These are phyloP conservation scores for Sphagnum tenellum DNA, from an alignment of 225 moss, liverwort and hornwort species.

Conservation along the genomic window DNA sequence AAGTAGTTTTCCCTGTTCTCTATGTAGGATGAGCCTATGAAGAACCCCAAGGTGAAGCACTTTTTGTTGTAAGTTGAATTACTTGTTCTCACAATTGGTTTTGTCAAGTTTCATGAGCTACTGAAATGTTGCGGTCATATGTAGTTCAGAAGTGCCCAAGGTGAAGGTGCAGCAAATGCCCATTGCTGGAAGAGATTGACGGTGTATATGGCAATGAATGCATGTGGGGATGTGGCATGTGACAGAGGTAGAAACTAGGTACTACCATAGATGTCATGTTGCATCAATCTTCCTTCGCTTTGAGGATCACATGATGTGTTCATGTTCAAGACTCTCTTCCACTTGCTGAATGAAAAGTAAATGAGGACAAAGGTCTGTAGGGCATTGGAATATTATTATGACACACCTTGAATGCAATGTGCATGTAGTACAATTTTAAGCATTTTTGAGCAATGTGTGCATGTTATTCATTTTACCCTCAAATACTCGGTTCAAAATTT, in stretches of 20 bases:
- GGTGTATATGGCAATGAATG: conserved; percentile 8
- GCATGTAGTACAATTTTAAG: too few species aligned
- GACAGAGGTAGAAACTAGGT: conserved; percentile 21
- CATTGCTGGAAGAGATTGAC: conserved; percentile 38
- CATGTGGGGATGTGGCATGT: conserved; percentile 35
- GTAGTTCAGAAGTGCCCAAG: conserved; percentile 35
- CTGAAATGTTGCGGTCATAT: background rate
- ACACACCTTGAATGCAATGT: too few species aligned
- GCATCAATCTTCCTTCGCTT: too few species aligned
- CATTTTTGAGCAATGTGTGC: too few species aligned
- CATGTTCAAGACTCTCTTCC: too few species aligned
- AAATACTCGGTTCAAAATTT: too few species aligned
- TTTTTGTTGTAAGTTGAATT: background rate
- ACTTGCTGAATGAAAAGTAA: too few species aligned
- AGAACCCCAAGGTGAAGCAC: conserved; percentile 33
- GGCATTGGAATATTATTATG: too few species aligned
- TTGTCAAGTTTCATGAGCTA: background rate
- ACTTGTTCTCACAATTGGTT: background rate
- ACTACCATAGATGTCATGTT: too few species aligned
- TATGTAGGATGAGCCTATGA: conserved; percentile 46
- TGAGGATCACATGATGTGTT: too few species aligned
- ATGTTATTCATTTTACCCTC: too few species aligned
- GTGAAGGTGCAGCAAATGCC: conserved; percentile 31
- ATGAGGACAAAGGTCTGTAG: too few species aligned
- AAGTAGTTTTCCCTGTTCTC: conserved; percentile 39